A percentile compares a stretch with the other conserved stretches of the same genome.
Conservation (phyloP, 208 protist genomes). For the Acanthamoeba quina region DNA sequence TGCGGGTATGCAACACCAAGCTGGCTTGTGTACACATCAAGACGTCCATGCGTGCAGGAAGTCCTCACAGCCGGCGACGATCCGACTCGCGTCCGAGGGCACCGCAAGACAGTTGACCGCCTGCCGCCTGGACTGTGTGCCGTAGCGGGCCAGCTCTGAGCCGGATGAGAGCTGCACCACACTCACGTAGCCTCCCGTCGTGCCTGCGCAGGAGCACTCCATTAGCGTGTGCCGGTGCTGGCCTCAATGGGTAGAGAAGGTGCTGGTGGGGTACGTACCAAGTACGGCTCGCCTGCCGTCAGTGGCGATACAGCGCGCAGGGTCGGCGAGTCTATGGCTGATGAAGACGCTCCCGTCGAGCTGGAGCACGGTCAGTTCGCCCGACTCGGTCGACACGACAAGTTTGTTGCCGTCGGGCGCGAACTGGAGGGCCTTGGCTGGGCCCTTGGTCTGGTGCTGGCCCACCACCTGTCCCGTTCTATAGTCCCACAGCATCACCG, state of each 20-base stretch:
- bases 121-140: not conserved
- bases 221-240: not conserved
- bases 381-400: not conserved
- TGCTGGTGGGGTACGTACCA: not conserved
- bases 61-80: constrained; percentile 3
- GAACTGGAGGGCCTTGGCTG: constrained; percentile 14
- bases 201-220: not conserved
- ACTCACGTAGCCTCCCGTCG: constrained; percentile 15
- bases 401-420: constrained; percentile 28
- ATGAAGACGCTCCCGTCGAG: not conserved
- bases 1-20: too few species aligned
- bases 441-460: constrained; percentile 22
- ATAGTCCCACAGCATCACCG: constrained; percentile 48
- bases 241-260: too few species aligned
- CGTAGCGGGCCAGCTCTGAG: not conserved
- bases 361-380: constrained; percentile 4
- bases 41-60: not conserved
- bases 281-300: constrained; percentile 36
- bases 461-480: constrained; percentile 17
- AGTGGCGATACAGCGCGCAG: not conserved
- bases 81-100: not conserved
- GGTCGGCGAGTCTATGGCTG: not conserved
- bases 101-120: constrained; percentile 34
- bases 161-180: constrained; percentile 16
- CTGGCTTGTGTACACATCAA: not conserved